Evolutionary conservation across 768 basidiomycete species (phyloP).

Genomic region (Crepidotus variabilis): DNA sequence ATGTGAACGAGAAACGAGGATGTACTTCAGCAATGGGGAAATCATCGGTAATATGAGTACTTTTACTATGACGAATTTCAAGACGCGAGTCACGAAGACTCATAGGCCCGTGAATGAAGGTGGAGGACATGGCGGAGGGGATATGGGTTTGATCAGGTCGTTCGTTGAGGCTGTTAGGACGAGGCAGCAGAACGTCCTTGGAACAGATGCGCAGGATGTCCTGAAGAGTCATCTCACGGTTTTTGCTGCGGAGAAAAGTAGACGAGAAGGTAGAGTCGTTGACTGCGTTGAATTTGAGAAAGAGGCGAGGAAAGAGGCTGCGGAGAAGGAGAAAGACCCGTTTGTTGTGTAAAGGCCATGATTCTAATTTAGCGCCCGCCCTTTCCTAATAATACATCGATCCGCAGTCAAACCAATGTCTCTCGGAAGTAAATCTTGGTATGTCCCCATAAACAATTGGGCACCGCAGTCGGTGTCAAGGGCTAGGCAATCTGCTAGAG

Average conservation of each 20-base stretch:
- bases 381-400: no score
- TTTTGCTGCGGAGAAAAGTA: conserved; percentile 82
- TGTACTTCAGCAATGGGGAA: conserved; percentile 87
- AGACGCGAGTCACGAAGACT: conserved; percentile 40
- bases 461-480: no score
- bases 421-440: no score
- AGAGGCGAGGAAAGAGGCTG: conserved; percentile 16
- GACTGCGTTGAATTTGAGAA: conserved; percentile 67
- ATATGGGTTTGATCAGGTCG: conserved; percentile 66
- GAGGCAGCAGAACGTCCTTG: conserved; percentile 59
- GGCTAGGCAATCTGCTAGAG: no score
- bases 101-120: conserved; percentile 53
- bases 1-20: conserved; percentile 77
- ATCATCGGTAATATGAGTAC: conserved; percentile 81
- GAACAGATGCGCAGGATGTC: conserved; percentile 65
- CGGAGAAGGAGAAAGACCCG: neutral
- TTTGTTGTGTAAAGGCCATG: neutral
- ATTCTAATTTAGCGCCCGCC: neutral
- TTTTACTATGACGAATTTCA: conserved; percentile 78
- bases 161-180: conserved; percentile 75
- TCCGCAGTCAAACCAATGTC: no score
- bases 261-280: conserved; percentile 65
- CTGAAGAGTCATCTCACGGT: conserved; percentile 79
- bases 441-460: no score
- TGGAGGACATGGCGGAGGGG: conserved; percentile 83